phyloP scores from a whole-genome alignment of 768 basidiomycete species.

The Tylopilus vinaceipallidus region DNA sequence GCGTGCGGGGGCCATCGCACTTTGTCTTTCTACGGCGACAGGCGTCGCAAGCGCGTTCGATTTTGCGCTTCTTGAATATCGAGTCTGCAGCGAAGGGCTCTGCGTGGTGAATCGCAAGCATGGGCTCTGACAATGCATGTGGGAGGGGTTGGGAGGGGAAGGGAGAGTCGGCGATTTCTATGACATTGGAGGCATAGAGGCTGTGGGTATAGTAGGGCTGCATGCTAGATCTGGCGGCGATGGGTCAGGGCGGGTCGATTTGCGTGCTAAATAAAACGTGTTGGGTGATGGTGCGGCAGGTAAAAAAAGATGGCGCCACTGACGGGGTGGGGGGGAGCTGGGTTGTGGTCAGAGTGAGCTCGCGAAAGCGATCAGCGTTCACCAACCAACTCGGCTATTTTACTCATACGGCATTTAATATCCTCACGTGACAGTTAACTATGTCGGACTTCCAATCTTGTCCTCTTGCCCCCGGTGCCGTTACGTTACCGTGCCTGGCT shows the following conservation, averaged over 20 bases:
- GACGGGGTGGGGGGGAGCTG: too few species aligned
- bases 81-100: constrained; percentile 12
- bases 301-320: not conserved
- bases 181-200: constrained; percentile 23
- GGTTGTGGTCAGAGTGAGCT: constrained; percentile 2
- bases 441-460: not conserved
- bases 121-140: constrained; percentile 1
- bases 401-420: constrained; percentile 6
- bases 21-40: constrained; percentile 59
- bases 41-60: constrained; percentile 57
- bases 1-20: constrained; percentile 57
- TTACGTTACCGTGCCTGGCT: constrained; percentile 4
- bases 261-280: constrained; percentile 15
- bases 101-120: constrained; percentile 9
- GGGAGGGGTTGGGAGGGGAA: not conserved
- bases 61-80: constrained; percentile 42
- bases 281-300: not conserved
- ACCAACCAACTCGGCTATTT: constrained; percentile 3
- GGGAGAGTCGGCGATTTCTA: constrained; percentile 26
- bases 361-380: not conserved
- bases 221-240: too few species aligned
- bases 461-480: not conserved
- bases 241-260: constrained; percentile 1
- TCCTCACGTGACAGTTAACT: constrained; percentile 5
- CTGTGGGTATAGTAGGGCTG: constrained; percentile 17